These are phyloP conservation scores for Pharus latifolius DNA, from an alignment of 176 grass and related monocot genomes.

Conservation along the genomic window DNA sequence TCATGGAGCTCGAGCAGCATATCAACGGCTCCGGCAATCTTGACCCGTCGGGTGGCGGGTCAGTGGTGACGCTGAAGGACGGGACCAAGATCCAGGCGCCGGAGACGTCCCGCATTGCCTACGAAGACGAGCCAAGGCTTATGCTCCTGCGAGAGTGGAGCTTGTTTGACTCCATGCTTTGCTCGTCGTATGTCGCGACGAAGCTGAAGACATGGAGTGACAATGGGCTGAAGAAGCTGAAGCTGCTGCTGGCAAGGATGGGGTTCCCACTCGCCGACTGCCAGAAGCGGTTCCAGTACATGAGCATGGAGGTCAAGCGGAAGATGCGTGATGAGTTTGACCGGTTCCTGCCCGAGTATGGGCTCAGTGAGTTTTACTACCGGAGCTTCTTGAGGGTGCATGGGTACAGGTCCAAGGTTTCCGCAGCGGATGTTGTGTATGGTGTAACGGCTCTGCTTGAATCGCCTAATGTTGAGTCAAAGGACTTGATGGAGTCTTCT, in stretches of 20 bases:
- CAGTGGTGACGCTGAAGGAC: conserved; percentile 71
- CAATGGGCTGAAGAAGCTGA: conserved; percentile 89
- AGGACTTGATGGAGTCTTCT: conserved; percentile 31
- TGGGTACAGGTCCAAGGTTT: conserved; percentile 70
- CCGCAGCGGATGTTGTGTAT: conserved; percentile 90
- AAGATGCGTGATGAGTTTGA: conserved; percentile 88
- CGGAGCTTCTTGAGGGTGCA: conserved; percentile 74
- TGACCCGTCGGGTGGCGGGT: conserved; percentile 21
- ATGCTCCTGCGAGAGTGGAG: conserved; percentile 85
- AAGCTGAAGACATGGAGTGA: conserved; percentile 89
- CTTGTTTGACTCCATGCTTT: conserved; percentile 83
- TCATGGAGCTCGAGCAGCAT: conserved; percentile 93
- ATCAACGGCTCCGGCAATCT: conserved; percentile 73
- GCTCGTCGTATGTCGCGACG: conserved; percentile 82
- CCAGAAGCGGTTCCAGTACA: conserved; percentile 92
- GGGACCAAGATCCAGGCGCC: conserved; percentile 76
- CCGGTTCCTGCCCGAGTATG: conserved; percentile 76
- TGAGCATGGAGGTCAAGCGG: conserved; percentile 87
- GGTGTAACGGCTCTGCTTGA: conserved; percentile 75
- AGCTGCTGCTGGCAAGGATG: conserved; percentile 85
- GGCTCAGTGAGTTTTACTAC: conserved; percentile 83
- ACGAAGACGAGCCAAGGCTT: conserved; percentile 80
- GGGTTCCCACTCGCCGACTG: conserved; percentile 75
- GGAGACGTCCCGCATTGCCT: conserved; percentile 65
- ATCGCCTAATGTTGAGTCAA: conserved; percentile 1